Evolutionary conservation across 371 early-diverging fungal genomes (phyloP).

Genomic region (Globomyces sp.): DNA sequence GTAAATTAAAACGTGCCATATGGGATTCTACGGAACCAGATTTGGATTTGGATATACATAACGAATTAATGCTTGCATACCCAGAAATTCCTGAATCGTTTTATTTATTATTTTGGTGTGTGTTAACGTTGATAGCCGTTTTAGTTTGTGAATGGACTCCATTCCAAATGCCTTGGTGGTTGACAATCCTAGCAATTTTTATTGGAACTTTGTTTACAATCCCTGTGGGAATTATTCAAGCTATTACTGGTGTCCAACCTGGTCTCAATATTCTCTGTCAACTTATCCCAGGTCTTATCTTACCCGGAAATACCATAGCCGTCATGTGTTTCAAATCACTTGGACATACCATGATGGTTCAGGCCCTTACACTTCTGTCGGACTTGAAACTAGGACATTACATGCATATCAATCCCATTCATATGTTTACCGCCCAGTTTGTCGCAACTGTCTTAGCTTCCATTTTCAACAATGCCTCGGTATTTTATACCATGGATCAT

Average conservation of each 20-base stretch:
- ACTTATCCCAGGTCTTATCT: constrained; percentile 17
- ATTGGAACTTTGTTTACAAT: constrained; percentile 28
- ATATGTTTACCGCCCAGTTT: constrained; percentile 24
- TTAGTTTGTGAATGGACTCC: constrained; percentile 30
- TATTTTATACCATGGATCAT: constrained; percentile 18
- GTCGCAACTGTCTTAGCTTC: constrained; percentile 19
- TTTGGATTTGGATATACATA: constrained; percentile 29
- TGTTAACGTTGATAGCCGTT: constrained; percentile 23
- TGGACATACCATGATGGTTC: constrained; percentile 27
- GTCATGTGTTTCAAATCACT: constrained; percentile 21
- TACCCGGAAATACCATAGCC: constrained; percentile 9
- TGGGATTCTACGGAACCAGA: constrained; percentile 19
- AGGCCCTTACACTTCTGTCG: constrained; percentile 20
- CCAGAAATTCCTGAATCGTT: constrained; percentile 34
- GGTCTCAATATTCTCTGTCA: constrained; percentile 17
- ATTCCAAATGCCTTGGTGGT: constrained; percentile 37
- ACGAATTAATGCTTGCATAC: constrained; percentile 36
- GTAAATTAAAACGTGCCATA: constrained; percentile 21
- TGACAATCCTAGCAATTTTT: constrained; percentile 27
- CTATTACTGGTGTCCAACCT: constrained; percentile 24
- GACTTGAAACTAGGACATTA: constrained; percentile 38
- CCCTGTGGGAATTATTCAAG: constrained; percentile 41
- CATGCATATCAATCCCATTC: constrained; percentile 29
- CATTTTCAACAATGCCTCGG: constrained; percentile 10
- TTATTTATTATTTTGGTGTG: constrained; percentile 27